Conservation (phyloP, 805 yeast genomes). For the Candida gorgasii region DNA sequence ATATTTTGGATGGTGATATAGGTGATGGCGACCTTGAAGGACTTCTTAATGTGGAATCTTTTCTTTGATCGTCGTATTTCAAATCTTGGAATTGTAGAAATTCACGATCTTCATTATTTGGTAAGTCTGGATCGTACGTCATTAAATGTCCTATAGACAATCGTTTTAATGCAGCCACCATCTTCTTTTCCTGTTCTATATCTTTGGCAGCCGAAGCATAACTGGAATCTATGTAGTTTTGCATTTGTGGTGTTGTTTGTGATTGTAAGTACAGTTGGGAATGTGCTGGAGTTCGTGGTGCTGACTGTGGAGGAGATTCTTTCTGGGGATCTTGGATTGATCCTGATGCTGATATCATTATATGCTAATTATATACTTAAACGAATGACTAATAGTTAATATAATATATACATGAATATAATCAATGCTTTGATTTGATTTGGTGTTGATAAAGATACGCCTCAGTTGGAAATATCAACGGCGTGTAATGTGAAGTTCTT, state of each 20-base stretch:
- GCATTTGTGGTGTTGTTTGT: neutral
- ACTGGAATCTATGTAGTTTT: slow-evolving; percentile 9
- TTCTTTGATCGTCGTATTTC: slow-evolving; percentile 9
- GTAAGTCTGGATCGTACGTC: slow-evolving; percentile 71
- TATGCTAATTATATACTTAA: neutral
- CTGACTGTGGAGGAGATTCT: too few species aligned
- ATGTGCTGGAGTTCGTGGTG: too few species aligned
- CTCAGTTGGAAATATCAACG: neutral
- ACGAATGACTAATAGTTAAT: slow-evolving; percentile 10
- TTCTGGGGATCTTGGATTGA: neutral
- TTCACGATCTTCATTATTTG: slow-evolving; percentile 32
- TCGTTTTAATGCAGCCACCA: slow-evolving; percentile 72
- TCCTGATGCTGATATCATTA: slow-evolving; percentile 1
- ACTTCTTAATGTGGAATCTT: neutral
- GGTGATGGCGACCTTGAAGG: slow-evolving; percentile 2
- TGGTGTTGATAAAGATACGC: neutral
- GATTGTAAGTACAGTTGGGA: neutral
- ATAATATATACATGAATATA: slow-evolving; percentile 3
- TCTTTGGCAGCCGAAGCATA: slow-evolving; percentile 67
- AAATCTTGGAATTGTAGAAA: slow-evolving; percentile 21
- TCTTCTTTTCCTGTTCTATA: slow-evolving; percentile 70
- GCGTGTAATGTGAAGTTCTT: neutral
- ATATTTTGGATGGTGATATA: slow-evolving; percentile 10
- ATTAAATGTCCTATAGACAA: slow-evolving; percentile 65
- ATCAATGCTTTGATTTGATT: neutral